A percentile compares a stretch with the other conserved stretches of the same genome.
Evolutionary conservation across 441 rosid genomes (phyloP).

Genomic region (Metrosideros polymorpha): DNA sequence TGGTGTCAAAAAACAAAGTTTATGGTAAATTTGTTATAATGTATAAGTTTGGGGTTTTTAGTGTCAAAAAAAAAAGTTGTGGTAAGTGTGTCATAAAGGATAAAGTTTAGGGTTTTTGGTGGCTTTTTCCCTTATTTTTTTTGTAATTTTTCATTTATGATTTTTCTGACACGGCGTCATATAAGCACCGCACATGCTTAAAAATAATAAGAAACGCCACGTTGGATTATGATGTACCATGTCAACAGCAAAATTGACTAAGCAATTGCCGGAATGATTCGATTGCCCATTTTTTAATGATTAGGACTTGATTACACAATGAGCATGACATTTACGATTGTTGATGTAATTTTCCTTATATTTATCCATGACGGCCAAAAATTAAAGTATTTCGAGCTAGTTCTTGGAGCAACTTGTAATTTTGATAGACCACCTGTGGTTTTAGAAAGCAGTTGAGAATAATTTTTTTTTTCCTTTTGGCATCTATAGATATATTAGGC

Average conservation of each 20-base stretch:
- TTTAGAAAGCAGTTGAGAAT: not conserved
- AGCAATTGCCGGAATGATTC: not conserved
- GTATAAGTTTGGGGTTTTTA: too few relatives aligned
- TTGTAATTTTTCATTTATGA: not conserved
- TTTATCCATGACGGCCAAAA: not conserved
- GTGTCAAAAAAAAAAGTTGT: too few relatives aligned
- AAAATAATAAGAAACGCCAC: not conserved
- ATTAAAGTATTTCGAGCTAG: not conserved
- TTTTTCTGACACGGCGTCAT: not conserved
- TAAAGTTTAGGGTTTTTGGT: too few relatives aligned
- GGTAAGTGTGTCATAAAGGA: too few relatives aligned
- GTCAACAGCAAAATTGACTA: not conserved
- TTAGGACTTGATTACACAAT: not conserved
- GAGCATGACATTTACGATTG: not conserved
- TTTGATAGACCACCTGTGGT: not conserved
- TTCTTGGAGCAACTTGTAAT: not conserved
- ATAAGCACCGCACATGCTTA: not conserved
- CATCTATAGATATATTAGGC: not conserved
- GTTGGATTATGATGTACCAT: not conserved
- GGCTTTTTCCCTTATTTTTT: too few relatives aligned
- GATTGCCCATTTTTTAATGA: not conserved
- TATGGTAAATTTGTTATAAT: too few relatives aligned
- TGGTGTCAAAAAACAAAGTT: too few relatives aligned
- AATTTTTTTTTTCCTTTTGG: not conserved
- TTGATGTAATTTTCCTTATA: not conserved